Base-by-base conservation (phyloP, 2,329 filamentous ascomycete species). In the Dactylellina cionopaga region DNA sequence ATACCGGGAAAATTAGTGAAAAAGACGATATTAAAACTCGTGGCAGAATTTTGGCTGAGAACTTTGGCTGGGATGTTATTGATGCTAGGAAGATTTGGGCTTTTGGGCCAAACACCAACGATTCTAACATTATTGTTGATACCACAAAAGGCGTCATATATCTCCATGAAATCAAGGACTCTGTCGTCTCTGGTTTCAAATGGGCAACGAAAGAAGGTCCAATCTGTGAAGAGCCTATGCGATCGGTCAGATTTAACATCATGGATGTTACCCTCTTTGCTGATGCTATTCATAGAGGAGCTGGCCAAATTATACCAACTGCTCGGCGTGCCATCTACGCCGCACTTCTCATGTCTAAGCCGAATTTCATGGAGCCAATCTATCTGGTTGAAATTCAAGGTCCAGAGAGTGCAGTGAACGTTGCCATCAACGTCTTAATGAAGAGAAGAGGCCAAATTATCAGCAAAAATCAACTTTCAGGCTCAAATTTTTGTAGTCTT, bases 21-120 rank as follows among this genome's bases (percentile, higher is more conserved):
- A 92, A 94, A 87, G 95, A 98, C 83, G 95, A 99, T 86, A 92
- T 98, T 90, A 98, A 98, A 91, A 86, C 89, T 79, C 95, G 95
- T 86, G 95, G 93, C 81, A 93, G 95, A 88, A 81, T 96, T 81
- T 86, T 99, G 76, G 95, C 95, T 77, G 95, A 99, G 82, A 94
- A 98, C 80, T 90, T 91, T 86, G 94, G 92, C 82, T 99, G 95
- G 95, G 95, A 99, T 85, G 93, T 99, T 81, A 98, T 95, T 80
- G 95, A 99, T 84, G 95, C 95, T 84, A 92, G 95, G 86, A 99
- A 99, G 92, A 98, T 99, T 83, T 99, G 95, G 95, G 95, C 92
- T 83, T 99, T 99, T 85, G 95, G 95, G 84, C 95, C 95, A 79
- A 95, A 98, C 84, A 96, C 92, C 82, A 33, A 62, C 22, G 95